Percentiles rank a stretch among this genome's conserved stretches.
Conservation (phyloP, 768 basidiomycete genomes). For the Lactifluus echinatus region DNA sequence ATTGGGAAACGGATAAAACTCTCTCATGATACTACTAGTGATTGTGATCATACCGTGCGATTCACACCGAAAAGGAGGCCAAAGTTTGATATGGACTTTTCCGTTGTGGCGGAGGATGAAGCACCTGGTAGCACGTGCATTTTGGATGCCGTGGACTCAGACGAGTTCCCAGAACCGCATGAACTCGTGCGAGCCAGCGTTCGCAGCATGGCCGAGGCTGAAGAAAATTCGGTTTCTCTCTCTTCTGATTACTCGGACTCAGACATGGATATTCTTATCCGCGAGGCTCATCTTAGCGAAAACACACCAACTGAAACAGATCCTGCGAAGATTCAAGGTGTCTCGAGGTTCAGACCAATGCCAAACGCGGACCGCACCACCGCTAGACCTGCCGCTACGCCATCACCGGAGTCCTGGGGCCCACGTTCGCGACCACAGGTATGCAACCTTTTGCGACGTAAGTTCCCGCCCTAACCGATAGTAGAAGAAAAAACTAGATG, state of each 20-base stretch:
- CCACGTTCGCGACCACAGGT: slow-evolving; percentile 2
- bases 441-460: neutral
- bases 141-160: slow-evolving; percentile 16
- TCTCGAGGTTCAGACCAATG: neutral
- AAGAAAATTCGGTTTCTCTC: slow-evolving; percentile 20
- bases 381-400: neutral
- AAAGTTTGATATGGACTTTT: slow-evolving; percentile 43
- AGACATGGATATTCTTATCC: slow-evolving; percentile 38
- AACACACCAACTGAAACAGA: slow-evolving; percentile 1
- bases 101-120: slow-evolving; percentile 30
- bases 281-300: slow-evolving; percentile 28
- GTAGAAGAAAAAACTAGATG: neutral
- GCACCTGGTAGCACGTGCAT: neutral
- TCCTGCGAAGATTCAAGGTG: neutral
- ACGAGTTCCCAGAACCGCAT: slow-evolving; percentile 29
- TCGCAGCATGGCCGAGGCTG: slow-evolving; percentile 13
- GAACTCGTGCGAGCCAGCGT: slow-evolving; percentile 29
- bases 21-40: neutral
- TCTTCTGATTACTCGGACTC: slow-evolving; percentile 35
- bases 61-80: slow-evolving; percentile 20
- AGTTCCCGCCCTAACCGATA: neutral
- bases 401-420: neutral
- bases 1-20: slow-evolving; percentile 18
- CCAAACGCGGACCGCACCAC: neutral
- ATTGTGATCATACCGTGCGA: neutral